Evolutionary conservation across 2,329 filamentous ascomycete genomes (phyloP).

Genomic region (Zasmidium angulare): DNA sequence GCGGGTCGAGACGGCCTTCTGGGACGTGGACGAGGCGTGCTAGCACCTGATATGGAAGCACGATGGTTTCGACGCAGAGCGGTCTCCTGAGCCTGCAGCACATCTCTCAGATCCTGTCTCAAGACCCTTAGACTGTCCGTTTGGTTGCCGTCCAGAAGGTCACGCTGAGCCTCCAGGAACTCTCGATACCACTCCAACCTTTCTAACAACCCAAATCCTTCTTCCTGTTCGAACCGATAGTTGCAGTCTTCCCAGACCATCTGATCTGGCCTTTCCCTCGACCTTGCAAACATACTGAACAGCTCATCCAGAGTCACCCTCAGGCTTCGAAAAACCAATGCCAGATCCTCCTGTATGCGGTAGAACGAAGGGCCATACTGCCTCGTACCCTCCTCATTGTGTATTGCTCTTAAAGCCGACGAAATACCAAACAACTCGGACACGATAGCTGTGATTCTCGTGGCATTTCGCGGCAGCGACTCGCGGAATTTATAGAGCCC

Average conservation of each 20-base stretch:
- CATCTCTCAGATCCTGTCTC: constrained; percentile 6
- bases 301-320: constrained; percentile 54
- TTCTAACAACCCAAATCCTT: constrained; percentile 46
- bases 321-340: constrained; percentile 50
- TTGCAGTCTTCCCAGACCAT: constrained; percentile 54
- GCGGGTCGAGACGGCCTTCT: not conserved
- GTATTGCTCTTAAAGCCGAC: constrained; percentile 49
- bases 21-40: constrained; percentile 12
- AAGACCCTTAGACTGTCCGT: constrained; percentile 1
- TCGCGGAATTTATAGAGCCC: constrained; percentile 51
- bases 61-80: constrained; percentile 4
- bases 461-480: constrained; percentile 51
- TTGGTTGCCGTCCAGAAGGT: constrained; percentile 20
- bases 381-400: constrained; percentile 43
- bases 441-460: constrained; percentile 55
- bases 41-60: constrained; percentile 8
- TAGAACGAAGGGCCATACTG: constrained; percentile 40
- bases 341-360: constrained; percentile 49
- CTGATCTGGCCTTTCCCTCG: constrained; percentile 42
- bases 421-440: constrained; percentile 57
- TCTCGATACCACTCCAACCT: constrained; percentile 53
- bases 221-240: constrained; percentile 47
- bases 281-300: constrained; percentile 46
- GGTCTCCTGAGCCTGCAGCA: constrained; percentile 16
- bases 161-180: constrained; percentile 44